phyloP scores from a whole-genome alignment of 192 early-diverging fungal species.

The Umbelopsis ramanniana region DNA sequence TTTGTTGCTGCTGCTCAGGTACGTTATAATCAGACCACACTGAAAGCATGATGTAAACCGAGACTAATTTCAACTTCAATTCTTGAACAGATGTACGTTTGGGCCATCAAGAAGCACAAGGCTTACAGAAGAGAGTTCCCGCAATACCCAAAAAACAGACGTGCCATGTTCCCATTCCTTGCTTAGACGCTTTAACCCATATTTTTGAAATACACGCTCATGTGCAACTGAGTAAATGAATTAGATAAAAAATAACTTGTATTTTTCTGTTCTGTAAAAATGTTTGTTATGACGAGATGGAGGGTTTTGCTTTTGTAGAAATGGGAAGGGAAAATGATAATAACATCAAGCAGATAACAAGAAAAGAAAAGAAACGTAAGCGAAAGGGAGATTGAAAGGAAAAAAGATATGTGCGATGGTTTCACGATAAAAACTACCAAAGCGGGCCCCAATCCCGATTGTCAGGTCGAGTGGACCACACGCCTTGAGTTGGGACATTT shows the following conservation, averaged over 20 bases:
- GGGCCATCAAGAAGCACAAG: slow-evolving; percentile 97
- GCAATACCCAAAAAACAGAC: slow-evolving; percentile 86
- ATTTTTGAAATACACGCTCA: too few relatives aligned
- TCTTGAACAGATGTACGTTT: slow-evolving; percentile 78
- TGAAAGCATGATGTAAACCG: background rate
- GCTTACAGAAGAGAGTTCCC: slow-evolving; percentile 90
- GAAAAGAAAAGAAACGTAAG: background rate
- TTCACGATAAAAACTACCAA: background rate
- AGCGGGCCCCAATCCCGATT: slow-evolving; percentile 17
- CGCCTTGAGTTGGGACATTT: background rate
- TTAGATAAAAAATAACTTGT: slow-evolving; percentile 1
- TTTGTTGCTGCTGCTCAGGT: slow-evolving; percentile 70
- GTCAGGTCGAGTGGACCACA: slow-evolving; percentile 15
- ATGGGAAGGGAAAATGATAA: background rate
- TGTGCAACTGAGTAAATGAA: background rate
- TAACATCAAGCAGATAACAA: background rate
- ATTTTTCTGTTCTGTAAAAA: background rate
- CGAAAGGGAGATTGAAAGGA: too few relatives aligned
- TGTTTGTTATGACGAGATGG: background rate
- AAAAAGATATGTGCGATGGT: too few relatives aligned
- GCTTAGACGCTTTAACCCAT: slow-evolving; percentile 46
- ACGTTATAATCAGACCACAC: background rate
- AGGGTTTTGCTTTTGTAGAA: background rate
- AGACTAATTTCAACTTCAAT: background rate
- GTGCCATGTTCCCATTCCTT: slow-evolving; percentile 76